phyloP scores from a whole-genome alignment of 2,329 filamentous ascomycete species.

The Drechslerella dactyloides region DNA sequence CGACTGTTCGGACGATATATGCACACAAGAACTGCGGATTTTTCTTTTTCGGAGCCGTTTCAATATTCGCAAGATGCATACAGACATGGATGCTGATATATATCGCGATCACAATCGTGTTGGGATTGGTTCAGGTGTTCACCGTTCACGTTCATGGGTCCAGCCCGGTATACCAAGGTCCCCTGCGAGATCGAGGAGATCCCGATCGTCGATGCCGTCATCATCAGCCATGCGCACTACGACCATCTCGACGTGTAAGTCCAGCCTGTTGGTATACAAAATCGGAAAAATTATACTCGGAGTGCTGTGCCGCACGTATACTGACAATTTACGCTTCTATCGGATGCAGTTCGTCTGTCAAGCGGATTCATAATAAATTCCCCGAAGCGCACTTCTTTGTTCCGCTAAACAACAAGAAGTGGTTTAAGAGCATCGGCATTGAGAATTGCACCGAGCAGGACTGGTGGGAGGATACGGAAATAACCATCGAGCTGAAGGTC shows the following conservation, averaged over 20 bases:
- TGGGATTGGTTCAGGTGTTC: no score
- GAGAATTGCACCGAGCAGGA: constrained; percentile 84
- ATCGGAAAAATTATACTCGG: no score
- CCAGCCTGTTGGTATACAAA: no score
- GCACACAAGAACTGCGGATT: no score
- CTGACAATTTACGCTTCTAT: not conserved
- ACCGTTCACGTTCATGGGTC: constrained; percentile 72
- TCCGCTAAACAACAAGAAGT: constrained; percentile 78
- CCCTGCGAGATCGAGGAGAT: constrained; percentile 81
- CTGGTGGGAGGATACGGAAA: constrained; percentile 76
- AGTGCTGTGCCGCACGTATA: constrained; percentile 65
- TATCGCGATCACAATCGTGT: constrained; percentile 1
- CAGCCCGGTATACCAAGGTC: constrained; percentile 77
- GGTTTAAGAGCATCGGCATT: constrained; percentile 74
- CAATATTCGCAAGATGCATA: not conserved
- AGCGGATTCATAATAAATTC: constrained; percentile 64
- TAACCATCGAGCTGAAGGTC: constrained; percentile 49
- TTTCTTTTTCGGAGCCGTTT: no score
- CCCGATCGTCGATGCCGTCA: constrained; percentile 74
- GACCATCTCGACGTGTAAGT: constrained; percentile 78
- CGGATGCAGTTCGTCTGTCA: constrained; percentile 53
- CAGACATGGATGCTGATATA: constrained; percentile 28
- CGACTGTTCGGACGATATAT: constrained; percentile 24
- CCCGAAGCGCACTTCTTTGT: constrained; percentile 87
- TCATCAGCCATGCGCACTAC: constrained; percentile 91